Conservation (phyloP, 257 asterid species). For the Penstemon newberryi region DNA sequence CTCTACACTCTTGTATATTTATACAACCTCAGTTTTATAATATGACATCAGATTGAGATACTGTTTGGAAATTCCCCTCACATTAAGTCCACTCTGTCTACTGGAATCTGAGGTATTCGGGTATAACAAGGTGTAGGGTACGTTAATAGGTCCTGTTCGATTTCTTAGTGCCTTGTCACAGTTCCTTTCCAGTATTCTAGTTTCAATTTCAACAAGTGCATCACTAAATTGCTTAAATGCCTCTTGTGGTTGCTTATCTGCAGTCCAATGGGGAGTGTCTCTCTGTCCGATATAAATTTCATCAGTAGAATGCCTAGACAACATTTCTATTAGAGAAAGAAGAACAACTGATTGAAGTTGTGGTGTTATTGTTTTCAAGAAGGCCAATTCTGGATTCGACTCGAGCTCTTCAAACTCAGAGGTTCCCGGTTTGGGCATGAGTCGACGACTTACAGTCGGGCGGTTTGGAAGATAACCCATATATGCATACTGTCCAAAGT, state of each 20-base stretch:
- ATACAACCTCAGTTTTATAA: not conserved
- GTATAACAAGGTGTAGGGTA: slow-evolving; percentile 57
- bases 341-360: slow-evolving; percentile 71
- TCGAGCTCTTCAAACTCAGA: slow-evolving; percentile 57
- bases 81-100: slow-evolving; percentile 63
- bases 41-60: slow-evolving; percentile 49
- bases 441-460: slow-evolving; percentile 67
- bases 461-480: slow-evolving; percentile 84
- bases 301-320: slow-evolving; percentile 71
- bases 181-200: slow-evolving; percentile 43
- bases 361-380: slow-evolving; percentile 70
- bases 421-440: slow-evolving; percentile 67
- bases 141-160: slow-evolving; percentile 55
- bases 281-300: slow-evolving; percentile 75
- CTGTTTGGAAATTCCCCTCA: slow-evolving; percentile 76
- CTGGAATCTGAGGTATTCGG: slow-evolving; percentile 47
- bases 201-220: slow-evolving; percentile 45
- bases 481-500: slow-evolving; percentile 75
- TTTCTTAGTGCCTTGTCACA: slow-evolving; percentile 37
- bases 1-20: too few relatives aligned
- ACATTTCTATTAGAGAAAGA: slow-evolving; percentile 61
- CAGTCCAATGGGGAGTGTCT: slow-evolving; percentile 56
- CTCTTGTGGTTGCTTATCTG: slow-evolving; percentile 38
- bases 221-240: slow-evolving; percentile 51
- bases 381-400: slow-evolving; percentile 50